phyloP scores from a whole-genome alignment of 257 asterid species.

The Pogostemon cablin region DNA sequence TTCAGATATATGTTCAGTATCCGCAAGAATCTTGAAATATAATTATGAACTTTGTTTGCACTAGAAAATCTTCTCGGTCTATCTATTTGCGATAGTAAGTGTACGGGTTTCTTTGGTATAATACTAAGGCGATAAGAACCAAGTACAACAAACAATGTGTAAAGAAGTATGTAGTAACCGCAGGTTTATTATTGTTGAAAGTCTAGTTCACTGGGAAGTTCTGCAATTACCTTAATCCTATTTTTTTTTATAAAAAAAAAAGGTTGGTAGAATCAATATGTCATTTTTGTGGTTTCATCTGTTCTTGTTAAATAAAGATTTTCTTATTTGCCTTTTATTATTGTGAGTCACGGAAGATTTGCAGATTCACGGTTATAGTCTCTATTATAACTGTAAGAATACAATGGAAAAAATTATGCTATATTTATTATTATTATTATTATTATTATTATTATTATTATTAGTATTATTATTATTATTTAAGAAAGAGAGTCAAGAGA shows the following conservation, averaged over 20 bases:
- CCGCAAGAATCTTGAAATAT: conserved; percentile 18
- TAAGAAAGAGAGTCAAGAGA: not conserved
- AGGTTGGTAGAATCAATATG: not conserved
- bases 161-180: not conserved
- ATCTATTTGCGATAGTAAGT: conserved; percentile 3
- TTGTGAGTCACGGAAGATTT: conserved; percentile 1
- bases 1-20: conserved; percentile 7
- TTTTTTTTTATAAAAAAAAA: not conserved
- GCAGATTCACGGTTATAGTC: conserved; percentile 9
- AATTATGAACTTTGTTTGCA: conserved; percentile 2
- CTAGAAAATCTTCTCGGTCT: not conserved
- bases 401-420: conserved; percentile 3
- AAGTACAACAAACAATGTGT: not conserved
- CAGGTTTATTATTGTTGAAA: conserved; percentile 3
- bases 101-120: conserved; percentile 16
- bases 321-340: conserved; percentile 1
- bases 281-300: not conserved
- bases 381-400: conserved; percentile 11
- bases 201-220: conserved; percentile 13
- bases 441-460: too few relatives aligned
- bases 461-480: not conserved
- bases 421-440: too few relatives aligned
- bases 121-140: conserved; percentile 15
- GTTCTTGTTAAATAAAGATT: not conserved
- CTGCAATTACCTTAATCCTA: not conserved